Base-by-base conservation (phyloP, 2,329 filamentous ascomycete genomes). In the Hypoxylon sp. region DNA sequence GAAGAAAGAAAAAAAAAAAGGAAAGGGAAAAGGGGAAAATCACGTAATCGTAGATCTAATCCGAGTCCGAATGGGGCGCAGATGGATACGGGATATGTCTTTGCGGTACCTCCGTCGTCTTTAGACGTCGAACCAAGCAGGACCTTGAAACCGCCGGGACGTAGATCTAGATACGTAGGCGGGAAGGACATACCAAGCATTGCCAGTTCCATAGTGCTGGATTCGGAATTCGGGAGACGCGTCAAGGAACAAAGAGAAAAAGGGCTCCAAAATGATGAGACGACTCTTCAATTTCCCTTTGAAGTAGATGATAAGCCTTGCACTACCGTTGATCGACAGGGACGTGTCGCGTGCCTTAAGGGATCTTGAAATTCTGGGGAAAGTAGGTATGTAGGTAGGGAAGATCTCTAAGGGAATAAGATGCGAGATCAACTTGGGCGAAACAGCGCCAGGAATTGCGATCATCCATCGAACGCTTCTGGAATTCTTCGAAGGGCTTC, bases 231-330 rank as follows among this genome's bases (percentile, higher is more conserved):
- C 60, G 68, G 69, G 47, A 57, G 57, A 31, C 50, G 53, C 50
- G 57, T 44, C 17, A 52, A 53, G 48, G 35, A 44, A 35, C 26
- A 17, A 58, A 26, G 17, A 24, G 6, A 26, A 60, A 51, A 31
- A 10, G 33, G 31, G 47, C 29, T 46, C 51, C 13, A 26, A 46
- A 48, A 47, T 46, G 61, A 48, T 52, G 63, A 54, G 26, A 54
- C 17, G 24, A 35, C 26, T 17, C 56, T 47, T 35, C 19, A 5
- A 22, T 62, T 71, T 65, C 67, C 69, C 47, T 57, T 63, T 71
- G 58, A 63, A 67, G 69, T 67, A 71, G 37, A 65, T 65, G 69
- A 71, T 71, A 65, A 53, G 35, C 60, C 50, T 60, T 50, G 42
- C 50, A 53, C 68, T 65, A 55, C 52, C 53, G 63, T 55, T 63